phyloP scores from a whole-genome alignment of 2,329 filamentous ascomycete genomes.

The Xylaria sp. region DNA sequence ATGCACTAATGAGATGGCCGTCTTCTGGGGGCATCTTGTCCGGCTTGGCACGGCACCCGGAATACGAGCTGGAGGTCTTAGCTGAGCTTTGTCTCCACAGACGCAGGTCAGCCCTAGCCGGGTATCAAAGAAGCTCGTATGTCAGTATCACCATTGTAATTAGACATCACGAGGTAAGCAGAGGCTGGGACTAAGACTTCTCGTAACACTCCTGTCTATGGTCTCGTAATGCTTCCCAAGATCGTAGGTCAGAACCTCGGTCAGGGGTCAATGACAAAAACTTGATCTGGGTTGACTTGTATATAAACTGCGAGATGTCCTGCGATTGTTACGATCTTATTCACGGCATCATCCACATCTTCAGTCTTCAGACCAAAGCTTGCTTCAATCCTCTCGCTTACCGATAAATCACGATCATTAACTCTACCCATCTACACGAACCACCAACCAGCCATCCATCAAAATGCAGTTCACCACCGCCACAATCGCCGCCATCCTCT shows the following conservation, averaged over 20 bases:
- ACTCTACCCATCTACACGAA: slow-evolving; percentile 14
- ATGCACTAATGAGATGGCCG: slow-evolving; percentile 18
- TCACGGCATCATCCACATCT: slow-evolving; percentile 30
- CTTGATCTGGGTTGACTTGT: slow-evolving; percentile 11
- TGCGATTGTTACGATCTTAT: not conserved
- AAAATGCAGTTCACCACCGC: slow-evolving; percentile 52
- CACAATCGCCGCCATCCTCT: slow-evolving; percentile 44
- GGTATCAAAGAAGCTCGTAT: slow-evolving; percentile 32
- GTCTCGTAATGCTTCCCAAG: slow-evolving; percentile 1
- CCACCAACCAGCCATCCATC: slow-evolving; percentile 17
- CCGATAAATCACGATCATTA: slow-evolving; percentile 4
- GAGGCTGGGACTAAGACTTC: slow-evolving; percentile 22
- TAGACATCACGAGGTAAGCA: slow-evolving; percentile 37
- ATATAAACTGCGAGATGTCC: slow-evolving; percentile 28
- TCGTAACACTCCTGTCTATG: slow-evolving; percentile 17
- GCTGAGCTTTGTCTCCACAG: slow-evolving; percentile 21
- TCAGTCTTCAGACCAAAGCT: not conserved
- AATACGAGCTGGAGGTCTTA: slow-evolving; percentile 32
- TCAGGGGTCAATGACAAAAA: slow-evolving; percentile 6
- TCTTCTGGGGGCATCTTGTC: not conserved
- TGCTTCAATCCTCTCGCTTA: not conserved
- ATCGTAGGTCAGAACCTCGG: not conserved
- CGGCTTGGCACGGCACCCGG: slow-evolving; percentile 27
- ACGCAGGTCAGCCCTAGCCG: slow-evolving; percentile 26
- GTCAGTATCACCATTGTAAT: slow-evolving; percentile 31